Base-by-base conservation (phyloP, 352 stramenopile species). In the Phytophthora quininea region DNA sequence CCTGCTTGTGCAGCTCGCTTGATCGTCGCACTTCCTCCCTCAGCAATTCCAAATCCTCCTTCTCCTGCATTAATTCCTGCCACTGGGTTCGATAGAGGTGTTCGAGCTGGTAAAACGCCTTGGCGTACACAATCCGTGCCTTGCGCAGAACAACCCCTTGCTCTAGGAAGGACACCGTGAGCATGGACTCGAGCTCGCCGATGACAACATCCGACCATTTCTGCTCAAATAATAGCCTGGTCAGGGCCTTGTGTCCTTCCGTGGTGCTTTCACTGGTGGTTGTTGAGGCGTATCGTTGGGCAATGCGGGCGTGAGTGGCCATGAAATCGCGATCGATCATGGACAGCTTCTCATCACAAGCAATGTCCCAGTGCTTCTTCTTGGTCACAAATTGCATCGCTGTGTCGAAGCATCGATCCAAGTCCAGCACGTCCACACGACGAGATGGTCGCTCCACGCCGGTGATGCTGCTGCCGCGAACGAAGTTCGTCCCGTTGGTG, bases 191-290 rank as follows among this genome's bases (percentile, higher is more conserved):
- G 1, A 98, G 77, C 57, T 97, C 90, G 3, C 88, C 90, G 0
- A 97, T 67, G 15, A 95, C 70, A 3, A 97, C 64, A 57, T 98
- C 90, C 8, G 92, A 79, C 90, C 92, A 97, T 54, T 98, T 97
- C 54, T 98, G 90, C 53, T 92, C 86, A 37, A 96, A 97, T 7
- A 97, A 61, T 14, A 92, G 78, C 30, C 74, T 82, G 2, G 80
- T 78, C 3, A 98, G 76, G 0, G 58, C 37, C 14, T 77, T 78
- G 31, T 79, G 79, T 9, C 64, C 52, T 3, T 58, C 62, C 0
- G 53, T 43, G 3, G 42, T 29, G 1, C 38, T 56, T n/a, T 76
- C 56, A 5, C 32, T 52, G 1, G 19, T 35, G n/a, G 33, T 31
- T 3, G 50, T 31, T 1, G 51, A 62, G 4, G 53, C 29, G 56